phyloP scores from a whole-genome alignment of 2,329 filamentous ascomycete species.

The Colletotrichum sp. region DNA sequence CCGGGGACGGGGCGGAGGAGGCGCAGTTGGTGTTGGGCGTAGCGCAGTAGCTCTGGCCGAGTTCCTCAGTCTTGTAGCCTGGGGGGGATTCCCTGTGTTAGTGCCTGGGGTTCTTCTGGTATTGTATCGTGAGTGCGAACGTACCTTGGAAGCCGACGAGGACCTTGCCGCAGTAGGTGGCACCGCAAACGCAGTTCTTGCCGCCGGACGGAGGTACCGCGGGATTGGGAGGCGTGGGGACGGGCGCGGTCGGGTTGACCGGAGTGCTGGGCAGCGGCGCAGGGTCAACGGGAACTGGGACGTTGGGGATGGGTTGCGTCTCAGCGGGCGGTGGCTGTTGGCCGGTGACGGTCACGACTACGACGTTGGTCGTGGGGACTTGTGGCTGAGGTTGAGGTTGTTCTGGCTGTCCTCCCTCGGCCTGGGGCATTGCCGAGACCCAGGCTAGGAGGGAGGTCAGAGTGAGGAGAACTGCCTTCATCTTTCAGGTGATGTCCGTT shows the following conservation, averaged over 20 bases:
- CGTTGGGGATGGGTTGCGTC: slow-evolving; percentile 1
- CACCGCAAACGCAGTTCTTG: slow-evolving; percentile 44
- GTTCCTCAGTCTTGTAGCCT: slow-evolving; percentile 28
- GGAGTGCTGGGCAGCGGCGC: background rate
- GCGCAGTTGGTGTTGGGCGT: slow-evolving; percentile 39
- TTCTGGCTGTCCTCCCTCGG: background rate
- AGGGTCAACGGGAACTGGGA: background rate
- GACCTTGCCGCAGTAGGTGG: slow-evolving; percentile 45
- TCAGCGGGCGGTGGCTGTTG: background rate
- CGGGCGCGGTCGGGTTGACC: background rate
- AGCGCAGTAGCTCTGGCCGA: slow-evolving; percentile 39
- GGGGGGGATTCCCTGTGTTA: background rate
- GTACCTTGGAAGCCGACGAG: slow-evolving; percentile 29
- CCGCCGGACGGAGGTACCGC: slow-evolving; percentile 21
- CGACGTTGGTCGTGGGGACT: background rate
- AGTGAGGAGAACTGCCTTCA: slow-evolving; percentile 2
- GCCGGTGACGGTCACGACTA: slow-evolving; percentile 7
- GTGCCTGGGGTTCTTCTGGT: background rate
- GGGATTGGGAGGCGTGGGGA: background rate
- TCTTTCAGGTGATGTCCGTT: background rate
- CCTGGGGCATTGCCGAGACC: slow-evolving; percentile 10
- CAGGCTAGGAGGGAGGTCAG: background rate
- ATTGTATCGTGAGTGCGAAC: background rate
- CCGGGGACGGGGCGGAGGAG: slow-evolving; percentile 31
- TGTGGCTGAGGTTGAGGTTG: background rate